Evolutionary conservation across 1,139 yeast genomes (phyloP), one percentile per base, ranked within the genome.

Genomic region (Suhomyces bribrorum): DNA sequence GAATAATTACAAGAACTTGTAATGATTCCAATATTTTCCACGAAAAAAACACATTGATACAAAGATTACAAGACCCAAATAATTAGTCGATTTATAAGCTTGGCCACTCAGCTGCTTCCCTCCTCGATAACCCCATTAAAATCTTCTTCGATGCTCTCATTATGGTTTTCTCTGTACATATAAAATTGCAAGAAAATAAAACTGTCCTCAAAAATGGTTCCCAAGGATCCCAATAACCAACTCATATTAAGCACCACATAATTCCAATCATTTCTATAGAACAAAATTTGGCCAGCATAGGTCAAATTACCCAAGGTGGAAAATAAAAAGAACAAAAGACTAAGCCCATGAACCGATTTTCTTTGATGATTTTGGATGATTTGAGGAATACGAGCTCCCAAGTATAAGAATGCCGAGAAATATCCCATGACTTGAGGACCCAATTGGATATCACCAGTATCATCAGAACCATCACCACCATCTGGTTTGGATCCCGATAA

Each of bases 311-410:
- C 95, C 50, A 84, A 64, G 13, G 86, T 77, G 29, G 92, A 83
- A 48, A 86, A 80, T 44, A 86, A 62, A 64, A 86, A 85, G 62
- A 86, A 86, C 38, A 86, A 70, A 47, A 86, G 69, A 46, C 89
- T 81, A 41, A 86, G 74, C 1, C 95, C 95, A 45, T 79, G 77
- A 27, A 85, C 88, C 9, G 90, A 83, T 49, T 80, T 77, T 46
- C 88, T 72, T 41, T 62, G 57, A 59, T 83, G 76, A 60, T 86
- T 86, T 56, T 82, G 88, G 44, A 81, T 61, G 43, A 86, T 86
- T 60, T 86, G 95, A 2, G 95, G 95, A 39, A 86, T 73, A 45
- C 95, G 68, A 2, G 95, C 94, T 7, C 87, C 83, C 48, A 86
- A 69, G 56, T 86, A 86, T 37, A 86, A 66, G 1, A 69, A 48